phyloP scores from a whole-genome alignment of 163 green algal species.

The Scenedesmus sp. region DNA sequence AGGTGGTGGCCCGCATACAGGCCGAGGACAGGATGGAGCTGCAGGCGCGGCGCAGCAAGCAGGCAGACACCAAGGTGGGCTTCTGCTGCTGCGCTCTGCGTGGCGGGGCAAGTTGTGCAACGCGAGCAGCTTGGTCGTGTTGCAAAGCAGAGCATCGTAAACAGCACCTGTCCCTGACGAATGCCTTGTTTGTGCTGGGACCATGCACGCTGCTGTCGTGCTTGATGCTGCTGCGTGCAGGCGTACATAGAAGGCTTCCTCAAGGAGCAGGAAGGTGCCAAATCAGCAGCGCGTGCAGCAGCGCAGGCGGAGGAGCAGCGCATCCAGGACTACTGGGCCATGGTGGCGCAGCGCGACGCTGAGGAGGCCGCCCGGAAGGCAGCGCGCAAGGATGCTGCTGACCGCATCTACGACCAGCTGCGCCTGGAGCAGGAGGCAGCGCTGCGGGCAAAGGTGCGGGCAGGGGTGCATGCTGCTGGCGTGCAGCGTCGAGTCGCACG shows the following conservation, averaged over 20 bases:
- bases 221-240: slow-evolving; percentile 40
- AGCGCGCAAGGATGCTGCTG: slow-evolving; percentile 70
- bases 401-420: slow-evolving; percentile 82
- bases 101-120: too few species aligned
- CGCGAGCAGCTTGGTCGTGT: too few species aligned
- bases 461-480: background rate
- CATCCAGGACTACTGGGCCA: slow-evolving; percentile 69
- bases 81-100: background rate
- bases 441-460: slow-evolving; percentile 48
- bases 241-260: slow-evolving; percentile 84
- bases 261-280: slow-evolving; percentile 69
- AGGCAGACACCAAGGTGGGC: slow-evolving; percentile 55
- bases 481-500: too few species aligned
- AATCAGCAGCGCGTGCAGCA: slow-evolving; percentile 56
- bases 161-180: background rate
- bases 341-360: slow-evolving; percentile 71
- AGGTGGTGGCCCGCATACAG: slow-evolving; percentile 77
- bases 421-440: slow-evolving; percentile 78
- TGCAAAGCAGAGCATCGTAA: too few species aligned
- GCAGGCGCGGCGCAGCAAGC: slow-evolving; percentile 50
- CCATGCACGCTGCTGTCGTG: background rate
- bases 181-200: background rate
- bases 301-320: slow-evolving; percentile 71
- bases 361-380: slow-evolving; percentile 67
- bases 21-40: slow-evolving; percentile 52